These are phyloP conservation scores for Capillidium rhysosporum DNA, from an alignment of 371 early-diverging fungal genomes.

Conservation along the genomic window DNA sequence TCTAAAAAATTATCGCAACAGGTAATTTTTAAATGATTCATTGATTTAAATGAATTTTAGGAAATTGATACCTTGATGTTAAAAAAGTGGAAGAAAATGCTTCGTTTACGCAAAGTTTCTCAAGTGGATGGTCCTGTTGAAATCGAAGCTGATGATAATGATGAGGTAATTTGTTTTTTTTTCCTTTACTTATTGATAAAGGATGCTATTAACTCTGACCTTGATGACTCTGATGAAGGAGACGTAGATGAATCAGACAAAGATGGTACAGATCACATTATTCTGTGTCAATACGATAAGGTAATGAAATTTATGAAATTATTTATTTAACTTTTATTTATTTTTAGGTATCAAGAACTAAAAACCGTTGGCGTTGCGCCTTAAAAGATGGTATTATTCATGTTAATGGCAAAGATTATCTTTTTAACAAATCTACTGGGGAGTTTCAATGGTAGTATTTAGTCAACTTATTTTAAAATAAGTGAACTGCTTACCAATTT, in stretches of 20 bases:
- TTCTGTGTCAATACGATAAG: constrained; percentile 91
- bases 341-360: constrained; percentile 58
- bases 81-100: background rate
- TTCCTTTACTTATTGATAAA: constrained; percentile 14
- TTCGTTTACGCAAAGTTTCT: background rate
- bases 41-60: background rate
- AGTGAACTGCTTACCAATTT: too few relatives aligned
- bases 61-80: background rate
- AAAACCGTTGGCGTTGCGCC: constrained; percentile 94
- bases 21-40: background rate
- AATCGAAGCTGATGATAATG: constrained; percentile 19
- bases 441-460: constrained; percentile 83
- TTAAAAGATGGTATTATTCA: constrained; percentile 87
- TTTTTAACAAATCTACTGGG: constrained; percentile 80
- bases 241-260: constrained; percentile 42
- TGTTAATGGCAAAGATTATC: constrained; percentile 82
- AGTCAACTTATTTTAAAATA: too few relatives aligned
- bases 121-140: constrained; percentile 27
- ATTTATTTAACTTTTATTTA: background rate
- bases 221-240: constrained; percentile 57
- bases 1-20: background rate
- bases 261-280: constrained; percentile 61
- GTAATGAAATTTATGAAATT: constrained; percentile 12
- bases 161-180: constrained; percentile 23
- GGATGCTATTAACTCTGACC: constrained; percentile 66